phyloP scores from a whole-genome alignment of 495 filamentous ascomycete species.

The Saxophila tyrrhenica region DNA sequence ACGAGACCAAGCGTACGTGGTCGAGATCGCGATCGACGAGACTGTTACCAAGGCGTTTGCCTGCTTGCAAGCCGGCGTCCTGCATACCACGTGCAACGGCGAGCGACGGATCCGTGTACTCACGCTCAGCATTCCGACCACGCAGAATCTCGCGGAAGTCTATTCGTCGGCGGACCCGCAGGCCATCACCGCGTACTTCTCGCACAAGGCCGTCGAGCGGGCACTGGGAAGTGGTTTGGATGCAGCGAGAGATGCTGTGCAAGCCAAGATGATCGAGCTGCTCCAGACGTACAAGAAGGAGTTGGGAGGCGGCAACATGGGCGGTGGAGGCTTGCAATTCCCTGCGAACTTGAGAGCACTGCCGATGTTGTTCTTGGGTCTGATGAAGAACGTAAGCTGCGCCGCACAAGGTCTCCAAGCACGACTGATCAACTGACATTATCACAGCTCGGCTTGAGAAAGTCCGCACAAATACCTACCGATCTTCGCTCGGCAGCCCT shows the following conservation, averaged over 20 bases:
- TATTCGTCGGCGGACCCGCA: constrained; percentile 92
- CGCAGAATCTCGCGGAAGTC: constrained; percentile 74
- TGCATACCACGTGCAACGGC: constrained; percentile 96
- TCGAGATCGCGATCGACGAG: constrained; percentile 97
- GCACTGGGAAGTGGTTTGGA: constrained; percentile 78
- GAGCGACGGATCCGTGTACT: constrained; percentile 89
- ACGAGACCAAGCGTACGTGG: constrained; percentile 94
- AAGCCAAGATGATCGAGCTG: constrained; percentile 84
- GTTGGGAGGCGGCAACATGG: constrained; percentile 88
- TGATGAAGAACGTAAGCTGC: constrained; percentile 81
- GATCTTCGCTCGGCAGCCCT: constrained; percentile 91
- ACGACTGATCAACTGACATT: background rate
- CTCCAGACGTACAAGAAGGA: constrained; percentile 95
- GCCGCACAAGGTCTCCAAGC: background rate
- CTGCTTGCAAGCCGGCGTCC: constrained; percentile 89
- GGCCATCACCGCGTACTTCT: constrained; percentile 87
- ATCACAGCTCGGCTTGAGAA: constrained; percentile 71
- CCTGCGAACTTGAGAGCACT: constrained; percentile 80
- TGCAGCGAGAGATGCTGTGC: constrained; percentile 76
- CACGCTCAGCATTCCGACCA: constrained; percentile 87
- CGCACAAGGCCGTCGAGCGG: constrained; percentile 93
- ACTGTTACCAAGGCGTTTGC: constrained; percentile 84
- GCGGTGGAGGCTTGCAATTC: constrained; percentile 84
- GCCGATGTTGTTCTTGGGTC: constrained; percentile 77
- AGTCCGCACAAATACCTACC: constrained; percentile 90